Evolutionary conservation across 1,284 basidiomycete species (phyloP), one percentile per base, ranked within the genome.

Genomic region (Cutaneotrichosporon daszewskae): DNA sequence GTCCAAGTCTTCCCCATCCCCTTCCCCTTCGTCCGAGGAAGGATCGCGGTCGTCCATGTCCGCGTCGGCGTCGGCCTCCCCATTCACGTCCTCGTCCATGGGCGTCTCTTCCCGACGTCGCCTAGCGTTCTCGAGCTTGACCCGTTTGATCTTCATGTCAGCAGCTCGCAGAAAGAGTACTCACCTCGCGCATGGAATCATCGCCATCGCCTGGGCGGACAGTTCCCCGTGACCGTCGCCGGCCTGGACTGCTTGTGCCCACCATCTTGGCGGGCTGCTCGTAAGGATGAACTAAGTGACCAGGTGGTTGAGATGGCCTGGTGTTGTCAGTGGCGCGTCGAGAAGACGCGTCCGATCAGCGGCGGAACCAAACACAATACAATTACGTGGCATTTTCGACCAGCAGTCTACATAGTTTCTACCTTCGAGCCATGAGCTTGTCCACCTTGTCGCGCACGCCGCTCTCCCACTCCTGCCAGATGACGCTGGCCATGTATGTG

Each of bases 391-490:
- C 23, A 26, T 26, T 26, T 26, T 38, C 18, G 17, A 23, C 33
- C 20, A 34, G n/a, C n/a, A n/a, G n/a, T n/a, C n/a, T n/a, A n/a
- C n/a, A n/a, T n/a, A 27, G 9, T 27, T 14, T 25, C 29, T 39
- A 40, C 22, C 45, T 19, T 3, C 50, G 37, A 0, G 53, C 53
- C 52, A 61, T 57, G 38, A 56, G 52, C 45, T 51, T 45, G 39
- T 59, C 57, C 17, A 68, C 40, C 33, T 66, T 58, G 4, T 55
- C 58, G 23, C 59, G 43, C 13, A 59, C 60, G 0, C 54, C 48
- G 14, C 14, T 27, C 40, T 59, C 56, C 65, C 65, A 68, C n/a
- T 68, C 65, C 27, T 62, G 57, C 59, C 59, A 66, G 8, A 53
- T 61, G 3, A 65, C 53, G 19, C 58, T 58, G 10, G 57, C 53